Evolutionary conservation across 495 filamentous ascomycete genomes (phyloP).

Genomic region (Xylaria bambusicola): DNA sequence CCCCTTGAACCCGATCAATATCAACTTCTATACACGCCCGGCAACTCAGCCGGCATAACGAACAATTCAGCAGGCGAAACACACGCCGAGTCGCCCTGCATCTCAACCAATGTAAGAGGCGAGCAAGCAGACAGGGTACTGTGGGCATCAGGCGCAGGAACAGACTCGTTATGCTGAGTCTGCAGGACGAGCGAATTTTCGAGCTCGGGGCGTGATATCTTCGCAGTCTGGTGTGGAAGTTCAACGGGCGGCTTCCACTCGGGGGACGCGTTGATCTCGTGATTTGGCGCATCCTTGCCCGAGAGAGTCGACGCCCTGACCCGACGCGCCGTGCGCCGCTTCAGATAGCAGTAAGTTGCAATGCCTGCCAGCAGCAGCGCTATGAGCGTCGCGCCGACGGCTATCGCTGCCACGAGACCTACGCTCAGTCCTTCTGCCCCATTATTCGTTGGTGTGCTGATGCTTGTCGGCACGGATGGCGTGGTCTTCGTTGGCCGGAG

Average conservation of each 20-base stretch:
- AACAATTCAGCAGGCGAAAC: not conserved
- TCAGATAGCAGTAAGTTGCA: not conserved
- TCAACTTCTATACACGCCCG: not conserved
- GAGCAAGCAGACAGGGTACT: not conserved
- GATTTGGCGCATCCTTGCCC: not conserved
- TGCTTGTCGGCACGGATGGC: no score
- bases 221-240: not conserved
- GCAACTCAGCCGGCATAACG: not conserved
- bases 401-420: not conserved
- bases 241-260: conserved; percentile 2
- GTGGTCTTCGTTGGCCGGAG: not conserved
- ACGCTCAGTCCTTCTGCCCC: not conserved
- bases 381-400: not conserved
- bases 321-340: not conserved
- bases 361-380: not conserved
- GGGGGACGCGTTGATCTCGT: not conserved
- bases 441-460: not conserved
- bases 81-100: not conserved
- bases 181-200: not conserved
- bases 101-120: not conserved
- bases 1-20: not conserved
- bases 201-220: not conserved
- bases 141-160: not conserved
- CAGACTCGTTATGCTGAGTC: not conserved
- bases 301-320: not conserved